phyloP scores from a whole-genome alignment of 2,329 filamentous ascomycete genomes.

The Chrysoporthe cubensis region DNA sequence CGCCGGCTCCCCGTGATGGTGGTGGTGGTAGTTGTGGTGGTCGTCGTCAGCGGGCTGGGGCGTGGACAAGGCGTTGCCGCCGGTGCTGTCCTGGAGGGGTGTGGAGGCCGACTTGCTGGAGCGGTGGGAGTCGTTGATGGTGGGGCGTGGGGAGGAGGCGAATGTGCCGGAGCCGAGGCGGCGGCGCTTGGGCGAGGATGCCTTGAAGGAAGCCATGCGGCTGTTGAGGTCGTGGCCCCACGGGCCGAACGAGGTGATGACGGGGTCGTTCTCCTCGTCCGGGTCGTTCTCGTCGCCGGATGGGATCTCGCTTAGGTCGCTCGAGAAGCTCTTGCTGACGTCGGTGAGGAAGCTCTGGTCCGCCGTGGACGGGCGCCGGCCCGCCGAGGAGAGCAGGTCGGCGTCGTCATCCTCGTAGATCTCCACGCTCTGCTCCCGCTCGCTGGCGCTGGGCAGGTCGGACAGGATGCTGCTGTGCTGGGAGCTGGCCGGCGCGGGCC shows the following conservation, averaged over 20 bases:
- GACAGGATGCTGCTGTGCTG: conserved; percentile 40
- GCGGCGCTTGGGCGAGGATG: conserved; percentile 62
- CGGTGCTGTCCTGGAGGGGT: conserved; percentile 21
- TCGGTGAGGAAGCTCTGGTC: conserved; percentile 54
- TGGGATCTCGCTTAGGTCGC: conserved; percentile 56
- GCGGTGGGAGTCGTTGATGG: conserved; percentile 33
- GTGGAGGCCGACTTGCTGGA: conserved; percentile 36
- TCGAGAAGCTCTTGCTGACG: conserved; percentile 57
- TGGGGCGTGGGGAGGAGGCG: conserved; percentile 31
- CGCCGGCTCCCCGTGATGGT: conserved; percentile 10
- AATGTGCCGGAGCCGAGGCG: conserved; percentile 28
- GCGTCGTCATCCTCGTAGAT: conserved; percentile 75
- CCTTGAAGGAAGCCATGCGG: conserved; percentile 77
- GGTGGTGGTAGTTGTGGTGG: no score
- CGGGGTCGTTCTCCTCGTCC: conserved; percentile 88
- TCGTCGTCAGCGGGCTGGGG: conserved; percentile 15
- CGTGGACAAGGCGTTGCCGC: conserved; percentile 16
- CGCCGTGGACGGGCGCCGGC: conserved; percentile 2
- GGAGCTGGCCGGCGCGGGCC: conserved; percentile 41
- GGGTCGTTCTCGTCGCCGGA: conserved; percentile 76
- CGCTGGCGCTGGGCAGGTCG: conserved; percentile 38
- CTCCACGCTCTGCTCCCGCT: conserved; percentile 48
- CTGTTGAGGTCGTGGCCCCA: conserved; percentile 85
- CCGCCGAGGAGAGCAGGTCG: conserved; percentile 50
- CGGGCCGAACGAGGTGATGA: conserved; percentile 89